These are phyloP conservation scores for Penicillium sp. DNA, from an alignment of 2,329 filamentous ascomycete species.

Conservation along the genomic window DNA sequence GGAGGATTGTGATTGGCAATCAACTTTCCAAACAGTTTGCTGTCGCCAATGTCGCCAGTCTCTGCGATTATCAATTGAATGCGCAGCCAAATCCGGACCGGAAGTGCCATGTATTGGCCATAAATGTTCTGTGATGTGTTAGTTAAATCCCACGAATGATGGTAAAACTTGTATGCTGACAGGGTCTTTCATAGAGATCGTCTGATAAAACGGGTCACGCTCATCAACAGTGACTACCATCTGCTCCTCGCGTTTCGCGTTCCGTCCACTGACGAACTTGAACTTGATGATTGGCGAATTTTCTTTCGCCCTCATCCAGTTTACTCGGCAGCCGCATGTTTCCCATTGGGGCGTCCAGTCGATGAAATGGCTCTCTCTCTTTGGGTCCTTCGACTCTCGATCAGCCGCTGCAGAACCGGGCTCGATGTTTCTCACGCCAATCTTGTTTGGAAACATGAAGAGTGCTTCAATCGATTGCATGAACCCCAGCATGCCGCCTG, in stretches of 20 bases:
- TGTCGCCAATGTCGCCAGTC: neutral
- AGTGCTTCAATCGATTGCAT: neutral
- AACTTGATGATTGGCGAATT: neutral
- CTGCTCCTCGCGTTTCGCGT: neutral
- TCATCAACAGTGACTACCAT: neutral
- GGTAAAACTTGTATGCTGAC: neutral
- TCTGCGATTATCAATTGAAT: neutral
- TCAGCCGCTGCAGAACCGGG: neutral
- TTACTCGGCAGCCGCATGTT: neutral
- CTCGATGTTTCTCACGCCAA: neutral
- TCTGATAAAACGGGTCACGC: neutral
- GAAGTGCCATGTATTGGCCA: constrained; percentile 4
- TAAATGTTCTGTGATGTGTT: neutral
- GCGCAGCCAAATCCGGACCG: constrained; percentile 3
- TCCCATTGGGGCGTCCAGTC: neutral
- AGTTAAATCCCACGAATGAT: neutral
- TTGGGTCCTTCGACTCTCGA: neutral
- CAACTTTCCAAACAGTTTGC: neutral
- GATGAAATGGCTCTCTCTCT: neutral
- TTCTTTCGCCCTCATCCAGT: neutral
- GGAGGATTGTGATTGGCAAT: neutral
- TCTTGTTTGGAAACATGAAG: neutral
- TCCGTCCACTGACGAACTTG: neutral
- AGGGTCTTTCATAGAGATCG: neutral
- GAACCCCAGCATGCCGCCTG: neutral